Base-by-base conservation (phyloP, 2,329 filamentous ascomycete genomes). In the Fusarium transvaalense region DNA sequence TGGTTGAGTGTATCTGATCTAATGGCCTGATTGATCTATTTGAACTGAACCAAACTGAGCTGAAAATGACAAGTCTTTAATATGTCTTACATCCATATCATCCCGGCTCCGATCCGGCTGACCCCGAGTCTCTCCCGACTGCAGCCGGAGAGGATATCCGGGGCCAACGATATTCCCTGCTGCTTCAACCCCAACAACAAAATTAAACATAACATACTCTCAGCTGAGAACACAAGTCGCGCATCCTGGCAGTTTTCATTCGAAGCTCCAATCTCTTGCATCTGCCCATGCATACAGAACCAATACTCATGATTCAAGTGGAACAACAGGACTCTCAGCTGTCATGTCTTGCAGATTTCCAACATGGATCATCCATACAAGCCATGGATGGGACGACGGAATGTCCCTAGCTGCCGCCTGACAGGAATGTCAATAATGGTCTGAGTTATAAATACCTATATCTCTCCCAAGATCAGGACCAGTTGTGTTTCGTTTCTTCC, bases 321-420 rank as follows among this genome's bases (percentile, higher is more conserved):
- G 66, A 54, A 58, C 51, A 62, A 19, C 43, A 6, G 27, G 31
- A 50, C 64, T 13, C 23, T 68, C 67, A 68, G 67, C 67, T 61
- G 25, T 13, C 14, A 52, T 70, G 63, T 52, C 41, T 47, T 64
- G 63, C 66, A 69, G 43, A 17, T 62, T 29, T 21, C 53, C 10
- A 34, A 68, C 68, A 70, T 70, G 67, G 68, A 62, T 68, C 38
- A 70, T 41, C 67, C 68, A 65, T 58, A 61, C 56, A 38, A 34
- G 45, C 35, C 45, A 54, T 51, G 60, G 56, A n/a, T n/a, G n/a
- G n/a, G n/a, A n/a, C n/a, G 48, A 43, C 38, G 55, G 55, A 39
- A 58, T 57, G 34, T 50, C 35, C 35, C 34, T 43, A 54, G 25
- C 50, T 58, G 34, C 52, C 39, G 25, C 41, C 29, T n/a, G 35